Evolutionary conservation across 371 early-diverging fungal genomes (phyloP).

Genomic region (Syncephalastrum contaminatum): DNA sequence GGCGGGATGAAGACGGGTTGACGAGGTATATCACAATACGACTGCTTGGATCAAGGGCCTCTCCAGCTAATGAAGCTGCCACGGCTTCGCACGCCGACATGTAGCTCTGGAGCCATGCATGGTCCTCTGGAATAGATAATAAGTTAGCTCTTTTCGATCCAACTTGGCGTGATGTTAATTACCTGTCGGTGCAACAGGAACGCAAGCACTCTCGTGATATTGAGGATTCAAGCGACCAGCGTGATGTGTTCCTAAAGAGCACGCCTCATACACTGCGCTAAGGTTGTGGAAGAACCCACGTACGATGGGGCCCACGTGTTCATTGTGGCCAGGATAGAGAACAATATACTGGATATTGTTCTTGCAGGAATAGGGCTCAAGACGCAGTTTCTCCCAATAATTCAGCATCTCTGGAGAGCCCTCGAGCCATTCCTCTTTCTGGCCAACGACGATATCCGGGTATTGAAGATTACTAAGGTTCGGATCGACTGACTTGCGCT

Average conservation of each 20-base stretch:
- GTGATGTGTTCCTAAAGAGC: conserved; percentile 51
- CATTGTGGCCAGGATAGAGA: conserved; percentile 47
- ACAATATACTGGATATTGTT: conserved; percentile 58
- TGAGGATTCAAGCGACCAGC: conserved; percentile 37
- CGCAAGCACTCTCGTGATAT: conserved; percentile 37
- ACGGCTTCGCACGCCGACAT: conserved; percentile 47
- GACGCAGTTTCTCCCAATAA: conserved; percentile 61
- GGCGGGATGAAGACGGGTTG: conserved; percentile 49
- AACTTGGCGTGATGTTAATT: conserved; percentile 3
- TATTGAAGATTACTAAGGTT: conserved; percentile 43
- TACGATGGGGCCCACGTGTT: conserved; percentile 34
- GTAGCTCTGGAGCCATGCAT: conserved; percentile 34
- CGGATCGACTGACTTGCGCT: conserved; percentile 53
- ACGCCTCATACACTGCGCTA: conserved; percentile 50
- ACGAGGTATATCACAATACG: conserved; percentile 60
- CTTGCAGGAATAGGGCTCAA: conserved; percentile 56
- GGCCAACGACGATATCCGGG: conserved; percentile 58
- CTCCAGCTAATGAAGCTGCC: conserved; percentile 16
- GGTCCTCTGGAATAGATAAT: neutral
- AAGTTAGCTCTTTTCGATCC: neutral
- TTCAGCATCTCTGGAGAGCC: conserved; percentile 52
- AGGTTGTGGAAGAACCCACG: conserved; percentile 55
- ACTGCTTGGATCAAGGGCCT: neutral
- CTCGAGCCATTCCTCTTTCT: conserved; percentile 57
- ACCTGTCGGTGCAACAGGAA: conserved; percentile 48